These are phyloP conservation scores for Trichoderma guizhouense DNA, from an alignment of 2,329 filamentous ascomycete species.

Conservation along the genomic window DNA sequence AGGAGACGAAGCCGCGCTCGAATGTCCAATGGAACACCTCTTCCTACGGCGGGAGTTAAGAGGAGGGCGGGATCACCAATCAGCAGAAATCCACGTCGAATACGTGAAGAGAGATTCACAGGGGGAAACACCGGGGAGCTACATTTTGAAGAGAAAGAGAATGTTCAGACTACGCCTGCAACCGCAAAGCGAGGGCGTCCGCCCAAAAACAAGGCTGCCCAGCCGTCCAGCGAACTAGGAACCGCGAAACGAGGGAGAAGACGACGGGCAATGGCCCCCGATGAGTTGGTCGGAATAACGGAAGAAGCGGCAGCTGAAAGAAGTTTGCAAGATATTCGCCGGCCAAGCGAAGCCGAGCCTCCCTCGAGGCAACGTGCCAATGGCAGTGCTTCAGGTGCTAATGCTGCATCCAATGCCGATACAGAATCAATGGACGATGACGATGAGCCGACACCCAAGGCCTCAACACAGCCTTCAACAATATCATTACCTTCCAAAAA, in stretches of 20 bases:
- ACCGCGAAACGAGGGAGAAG: conserved; percentile 20
- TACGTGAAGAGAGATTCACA: conserved; percentile 30
- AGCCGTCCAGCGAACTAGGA: conserved; percentile 29
- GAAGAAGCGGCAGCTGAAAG: conserved; percentile 24
- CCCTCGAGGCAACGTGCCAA: conserved; percentile 20
- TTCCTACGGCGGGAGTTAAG: conserved; percentile 42
- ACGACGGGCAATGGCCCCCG: conserved; percentile 26
- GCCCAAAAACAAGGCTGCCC: conserved; percentile 27
- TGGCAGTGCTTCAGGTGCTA: neutral
- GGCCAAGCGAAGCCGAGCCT: conserved; percentile 25
- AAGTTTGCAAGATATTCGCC: conserved; percentile 19
- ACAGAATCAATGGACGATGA: conserved; percentile 39
- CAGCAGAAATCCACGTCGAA: conserved; percentile 33
- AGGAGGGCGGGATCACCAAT: conserved; percentile 47
- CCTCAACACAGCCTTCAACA: conserved; percentile 20
- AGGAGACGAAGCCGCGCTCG: conserved; percentile 46
- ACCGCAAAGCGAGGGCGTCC: conserved; percentile 31
- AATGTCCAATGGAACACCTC: conserved; percentile 51
- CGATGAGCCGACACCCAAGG: conserved; percentile 37
- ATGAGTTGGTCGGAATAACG: conserved; percentile 28
- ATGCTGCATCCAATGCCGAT: conserved; percentile 20
- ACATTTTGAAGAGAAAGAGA: conserved; percentile 21
- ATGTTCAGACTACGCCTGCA: conserved; percentile 32
- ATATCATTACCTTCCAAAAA: conserved; percentile 18
- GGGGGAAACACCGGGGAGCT: conserved; percentile 30